Base-by-base conservation (phyloP, 106 monocot genomes). In the Dendrobium nobile region DNA sequence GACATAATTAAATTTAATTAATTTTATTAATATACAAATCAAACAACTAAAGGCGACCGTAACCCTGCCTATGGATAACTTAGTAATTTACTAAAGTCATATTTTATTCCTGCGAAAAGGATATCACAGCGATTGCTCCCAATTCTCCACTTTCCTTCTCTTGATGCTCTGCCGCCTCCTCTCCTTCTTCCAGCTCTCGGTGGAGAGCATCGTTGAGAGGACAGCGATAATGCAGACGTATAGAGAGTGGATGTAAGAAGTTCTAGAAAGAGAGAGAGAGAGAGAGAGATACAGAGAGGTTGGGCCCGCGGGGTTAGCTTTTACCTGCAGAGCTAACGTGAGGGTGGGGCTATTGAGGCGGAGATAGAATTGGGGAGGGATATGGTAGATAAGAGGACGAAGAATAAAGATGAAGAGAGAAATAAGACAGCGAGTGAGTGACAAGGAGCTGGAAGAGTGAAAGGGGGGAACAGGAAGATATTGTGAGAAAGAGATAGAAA, bases 401-500 rank as follows among this genome's bases (percentile, higher is more conserved):
- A 28, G 75, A 70, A 72, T n/a, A 73, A 54, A 73, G 55, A 56
- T 55, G 78, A 72, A 79, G 55, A 59, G 59, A 77, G 68, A 83
- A 37, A 83, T 51, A 51, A 51, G 51, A 51, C 51, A 51, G 51
- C 51, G 51, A 13, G 51, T 51, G 51, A 51, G 51, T 51, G 51
- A 51, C 51, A 51, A 51, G 15, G 51, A 51, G 51, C 1, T 2
- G 72, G 67, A 41, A 10, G 54, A 59, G 75, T 67, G 54, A 77
- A 42, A 65, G 64, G 4, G 77, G 54, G 51, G 51, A 51, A 51
- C 51, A 58, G 20, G 20, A 41, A 78, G 59, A 15, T 40, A 40
- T n/a, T 20, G 51, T 18, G 45, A 22, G 80, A 74, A 70, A 80
- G 77, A 72, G 78, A 77, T 79, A 65, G 73, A 76, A 54, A 86